Base-by-base conservation (phyloP, 371 early-diverging fungal genomes). In the Gilbertella persicaria region DNA sequence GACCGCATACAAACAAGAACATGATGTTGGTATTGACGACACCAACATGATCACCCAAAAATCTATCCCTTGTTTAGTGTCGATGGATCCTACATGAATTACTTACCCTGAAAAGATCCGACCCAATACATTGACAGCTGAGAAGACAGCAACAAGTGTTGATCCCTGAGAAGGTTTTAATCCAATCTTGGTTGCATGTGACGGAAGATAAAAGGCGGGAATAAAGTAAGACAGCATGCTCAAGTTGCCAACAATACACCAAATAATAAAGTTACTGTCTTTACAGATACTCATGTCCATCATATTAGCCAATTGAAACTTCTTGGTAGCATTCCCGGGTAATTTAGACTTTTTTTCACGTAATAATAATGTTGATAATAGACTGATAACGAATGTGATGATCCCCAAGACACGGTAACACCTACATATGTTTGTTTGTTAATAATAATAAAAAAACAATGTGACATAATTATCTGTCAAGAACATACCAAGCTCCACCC, bases 361-460 rank as follows among this genome's bases (percentile, higher is more conserved):
- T 42, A 85, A 59, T 2, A 81, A 50, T 4, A 73, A 16, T 5
- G 70, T 70, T 4, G 71, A 50, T 0, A 70, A 29, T 0, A 66
- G 24, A 50, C 68, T 69, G n/a, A 73, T 58, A 1, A 55, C 78
- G 47, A 79, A 65, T 0, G 68, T 60, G 17, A 78, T 66, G 35
- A 85, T 72, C 0, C 83, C 78, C 12, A 81, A 54, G 1, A 85
- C 65, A 17, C 84, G 78, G 45, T 80, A 78, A 3, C 83, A 69
- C 68, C 68, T 67, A 50, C n/a, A n/a, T n/a, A n/a, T n/a, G n/a
- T n/a, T n/a, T n/a, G n/a, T n/a, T 26, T 36, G 10, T 23, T 29
- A 45, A 7, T 0, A 13, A 0, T 6, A 40, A 21, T 40, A n/a
- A 45, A 30, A 37, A 28, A 28, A 28, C 4, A 28, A 28, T 5